These are phyloP conservation scores for Apiospora hydei DNA, from an alignment of 2,329 filamentous ascomycete species.

Conservation along the genomic window DNA sequence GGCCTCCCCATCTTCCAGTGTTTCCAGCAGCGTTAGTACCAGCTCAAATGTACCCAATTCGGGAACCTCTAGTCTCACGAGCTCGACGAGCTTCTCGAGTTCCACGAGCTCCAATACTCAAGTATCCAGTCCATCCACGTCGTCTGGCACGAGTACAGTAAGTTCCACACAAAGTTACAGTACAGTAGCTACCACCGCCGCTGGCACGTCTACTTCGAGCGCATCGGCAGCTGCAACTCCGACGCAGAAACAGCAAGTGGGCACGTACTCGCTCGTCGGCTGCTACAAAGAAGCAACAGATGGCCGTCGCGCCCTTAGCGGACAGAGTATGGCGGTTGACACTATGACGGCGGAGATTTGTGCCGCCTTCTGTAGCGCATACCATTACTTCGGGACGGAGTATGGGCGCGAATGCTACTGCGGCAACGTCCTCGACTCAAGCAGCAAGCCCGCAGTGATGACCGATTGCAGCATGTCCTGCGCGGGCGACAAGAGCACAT, in stretches of 20 bases:
- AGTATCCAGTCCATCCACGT: constrained; percentile 38
- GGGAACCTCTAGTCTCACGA: constrained; percentile 23
- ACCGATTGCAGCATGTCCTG: constrained; percentile 42
- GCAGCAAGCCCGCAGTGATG: constrained; percentile 28
- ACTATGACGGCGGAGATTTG: constrained; percentile 59
- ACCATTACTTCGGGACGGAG: constrained; percentile 58
- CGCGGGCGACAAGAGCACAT: constrained; percentile 36
- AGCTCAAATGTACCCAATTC: constrained; percentile 30
- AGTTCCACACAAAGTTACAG: not conserved
- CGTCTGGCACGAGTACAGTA: not conserved
- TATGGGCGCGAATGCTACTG: constrained; percentile 58
- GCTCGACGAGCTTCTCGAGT: constrained; percentile 31
- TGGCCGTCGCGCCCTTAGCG: constrained; percentile 51
- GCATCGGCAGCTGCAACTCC: constrained; percentile 28
- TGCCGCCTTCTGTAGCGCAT: constrained; percentile 53
- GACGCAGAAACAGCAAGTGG: constrained; percentile 48
- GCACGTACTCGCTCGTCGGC: constrained; percentile 53
- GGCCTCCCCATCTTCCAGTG: constrained; percentile 33
- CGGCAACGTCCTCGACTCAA: constrained; percentile 28
- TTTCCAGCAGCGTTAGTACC: constrained; percentile 25
- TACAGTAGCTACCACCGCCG: not conserved
- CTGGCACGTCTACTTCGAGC: not conserved
- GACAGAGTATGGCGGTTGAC: constrained; percentile 51
- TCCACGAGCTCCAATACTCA: constrained; percentile 40
- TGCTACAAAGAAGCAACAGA: constrained; percentile 56